These are phyloP conservation scores for Meyerozyma smithsonii DNA, from an alignment of 1,139 yeast species.

Conservation along the genomic window DNA sequence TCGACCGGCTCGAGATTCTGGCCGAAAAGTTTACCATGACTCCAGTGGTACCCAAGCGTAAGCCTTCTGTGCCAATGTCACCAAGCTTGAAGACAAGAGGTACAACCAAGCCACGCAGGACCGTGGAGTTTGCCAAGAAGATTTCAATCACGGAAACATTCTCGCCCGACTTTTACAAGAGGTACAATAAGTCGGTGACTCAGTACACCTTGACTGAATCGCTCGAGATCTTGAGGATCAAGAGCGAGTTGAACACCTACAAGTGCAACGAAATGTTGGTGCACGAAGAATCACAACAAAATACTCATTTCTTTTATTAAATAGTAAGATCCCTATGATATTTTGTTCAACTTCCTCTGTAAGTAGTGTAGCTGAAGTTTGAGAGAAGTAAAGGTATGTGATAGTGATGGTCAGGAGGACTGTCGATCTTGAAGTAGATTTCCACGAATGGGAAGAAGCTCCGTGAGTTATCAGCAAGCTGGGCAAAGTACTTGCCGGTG, in stretches of 20 bases:
- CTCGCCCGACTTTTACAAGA: slow-evolving; percentile 43
- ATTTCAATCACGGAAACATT: slow-evolving; percentile 44
- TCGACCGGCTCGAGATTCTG: slow-evolving; percentile 27
- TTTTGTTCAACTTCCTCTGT: slow-evolving; percentile 60
- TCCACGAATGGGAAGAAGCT: slow-evolving; percentile 86
- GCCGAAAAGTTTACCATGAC: slow-evolving; percentile 27
- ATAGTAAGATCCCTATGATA: slow-evolving; percentile 3
- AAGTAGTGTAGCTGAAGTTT: slow-evolving; percentile 82
- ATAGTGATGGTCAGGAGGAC: slow-evolving; percentile 73
- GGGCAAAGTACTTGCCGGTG: slow-evolving; percentile 60
- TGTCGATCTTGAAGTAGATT: slow-evolving; percentile 59
- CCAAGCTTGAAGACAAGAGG: slow-evolving; percentile 8
- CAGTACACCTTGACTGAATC: slow-evolving; percentile 47
- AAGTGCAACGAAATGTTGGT: slow-evolving; percentile 55
- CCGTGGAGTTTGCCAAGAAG: slow-evolving; percentile 41
- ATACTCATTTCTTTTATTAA: slow-evolving; percentile 50
- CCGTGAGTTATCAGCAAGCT: slow-evolving; percentile 22
- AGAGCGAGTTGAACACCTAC: slow-evolving; percentile 46
- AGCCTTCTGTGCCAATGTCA: background rate
- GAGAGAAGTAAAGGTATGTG: slow-evolving; percentile 82
- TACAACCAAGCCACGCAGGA: slow-evolving; percentile 11
- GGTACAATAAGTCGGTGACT: slow-evolving; percentile 50
- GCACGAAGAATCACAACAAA: slow-evolving; percentile 45
- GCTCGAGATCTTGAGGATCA: slow-evolving; percentile 40
- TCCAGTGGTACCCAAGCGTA: background rate